These are phyloP conservation scores for Aulographum hederae DNA, from an alignment of 2,329 filamentous ascomycete genomes.

Conservation along the genomic window DNA sequence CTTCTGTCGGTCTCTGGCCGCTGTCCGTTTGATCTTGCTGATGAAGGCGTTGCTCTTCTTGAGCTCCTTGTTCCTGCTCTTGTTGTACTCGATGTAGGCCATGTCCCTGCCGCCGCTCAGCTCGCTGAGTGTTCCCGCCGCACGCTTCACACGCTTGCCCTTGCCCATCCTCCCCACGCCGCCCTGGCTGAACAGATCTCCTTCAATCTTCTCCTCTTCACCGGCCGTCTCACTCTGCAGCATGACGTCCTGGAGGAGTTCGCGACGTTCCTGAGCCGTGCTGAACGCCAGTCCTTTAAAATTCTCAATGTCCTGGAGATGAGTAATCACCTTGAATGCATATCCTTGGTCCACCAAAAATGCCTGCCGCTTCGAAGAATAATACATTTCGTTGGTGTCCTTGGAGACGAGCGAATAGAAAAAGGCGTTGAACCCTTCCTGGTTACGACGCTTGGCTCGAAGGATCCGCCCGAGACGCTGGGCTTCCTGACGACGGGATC, in stretches of 20 bases:
- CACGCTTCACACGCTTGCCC: conserved; percentile 50
- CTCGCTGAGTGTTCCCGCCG: conserved; percentile 69
- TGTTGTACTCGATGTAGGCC: conserved; percentile 48
- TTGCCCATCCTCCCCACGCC: conserved; percentile 21
- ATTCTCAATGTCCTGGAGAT: conserved; percentile 76
- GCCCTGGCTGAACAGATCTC: conserved; percentile 44
- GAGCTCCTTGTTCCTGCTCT: conserved; percentile 27
- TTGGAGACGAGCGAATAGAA: conserved; percentile 97
- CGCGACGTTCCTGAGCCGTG: conserved; percentile 61
- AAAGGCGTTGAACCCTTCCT: conserved; percentile 97
- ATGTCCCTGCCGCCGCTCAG: conserved; percentile 87
- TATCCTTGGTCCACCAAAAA: conserved; percentile 97
- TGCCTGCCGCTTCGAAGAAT: conserved; percentile 88
- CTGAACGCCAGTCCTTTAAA: conserved; percentile 66
- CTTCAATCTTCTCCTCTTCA: conserved; percentile 48
- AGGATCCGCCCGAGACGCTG: conserved; percentile 86
- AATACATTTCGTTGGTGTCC: conserved; percentile 95
- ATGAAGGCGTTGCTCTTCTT: conserved; percentile 26
- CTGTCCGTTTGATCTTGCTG: too few species aligned
- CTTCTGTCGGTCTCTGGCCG: too few species aligned
- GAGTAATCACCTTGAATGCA: conserved; percentile 97
- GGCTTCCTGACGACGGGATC: conserved; percentile 88
- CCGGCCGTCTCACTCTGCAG: conserved; percentile 62
- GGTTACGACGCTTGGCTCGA: conserved; percentile 84
- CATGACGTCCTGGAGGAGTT: conserved; percentile 75